phyloP scores from a whole-genome alignment of 1,284 basidiomycete species.

The Pholiota adiposa region DNA sequence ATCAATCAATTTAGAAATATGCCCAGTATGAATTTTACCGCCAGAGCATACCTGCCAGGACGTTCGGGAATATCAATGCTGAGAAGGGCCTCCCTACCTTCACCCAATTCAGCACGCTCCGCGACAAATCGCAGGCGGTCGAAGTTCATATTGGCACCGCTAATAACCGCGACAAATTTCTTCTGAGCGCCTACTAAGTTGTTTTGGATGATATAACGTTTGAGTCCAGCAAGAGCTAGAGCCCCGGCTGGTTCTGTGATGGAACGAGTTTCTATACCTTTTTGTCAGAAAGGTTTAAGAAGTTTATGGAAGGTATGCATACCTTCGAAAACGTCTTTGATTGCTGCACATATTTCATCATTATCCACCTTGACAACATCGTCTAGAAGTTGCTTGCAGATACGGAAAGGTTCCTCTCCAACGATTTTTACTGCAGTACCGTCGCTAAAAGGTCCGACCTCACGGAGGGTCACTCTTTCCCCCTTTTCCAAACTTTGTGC shows the following conservation, averaged over 20 bases:
- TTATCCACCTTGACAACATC: conserved; percentile 88
- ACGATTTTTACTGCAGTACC: conserved; percentile 99
- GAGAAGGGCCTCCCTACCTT: conserved; percentile 91
- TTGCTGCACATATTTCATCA: conserved; percentile 98
- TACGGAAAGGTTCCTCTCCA: conserved; percentile 92
- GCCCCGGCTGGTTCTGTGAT: conserved; percentile 98
- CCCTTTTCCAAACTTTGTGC: conserved; percentile 78
- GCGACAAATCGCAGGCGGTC: conserved; percentile 95
- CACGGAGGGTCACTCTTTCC: conserved; percentile 80
- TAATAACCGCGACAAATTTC: conserved; percentile 90
- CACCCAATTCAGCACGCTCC: conserved; percentile 96
- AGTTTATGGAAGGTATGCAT: conserved; percentile 19
- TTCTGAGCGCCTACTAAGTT: conserved; percentile 83
- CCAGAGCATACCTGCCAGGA: conserved; percentile 74
- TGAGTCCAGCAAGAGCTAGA: conserved; percentile 90
- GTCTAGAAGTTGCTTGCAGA: conserved; percentile 89
- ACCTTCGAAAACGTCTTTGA: conserved; percentile 99
- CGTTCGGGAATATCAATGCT: conserved; percentile 93
- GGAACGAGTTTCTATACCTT: conserved; percentile 81
- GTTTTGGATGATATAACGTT: conserved; percentile 85
- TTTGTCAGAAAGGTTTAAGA: conserved; percentile 8
- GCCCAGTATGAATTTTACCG: conserved; percentile 1
- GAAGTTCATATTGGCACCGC: conserved; percentile 99
- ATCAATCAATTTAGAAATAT: conserved; percentile 10
- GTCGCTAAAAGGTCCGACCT: conserved; percentile 97